Conservation (phyloP, 179 eudicot genomes). For the Monotropa hypopitys region DNA sequence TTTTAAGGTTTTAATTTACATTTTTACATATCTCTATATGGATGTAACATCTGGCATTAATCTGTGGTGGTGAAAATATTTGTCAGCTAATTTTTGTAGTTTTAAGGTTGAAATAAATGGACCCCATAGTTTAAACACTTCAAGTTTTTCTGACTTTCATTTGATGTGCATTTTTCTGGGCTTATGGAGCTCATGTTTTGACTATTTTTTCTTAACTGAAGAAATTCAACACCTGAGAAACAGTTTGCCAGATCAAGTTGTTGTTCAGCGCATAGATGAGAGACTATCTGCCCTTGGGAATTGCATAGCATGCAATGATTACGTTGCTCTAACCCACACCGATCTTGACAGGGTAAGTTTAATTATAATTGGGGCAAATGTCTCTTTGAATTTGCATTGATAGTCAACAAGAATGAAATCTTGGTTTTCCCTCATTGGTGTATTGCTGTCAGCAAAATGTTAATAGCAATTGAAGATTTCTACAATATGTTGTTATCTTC, state of each 20-base stretch:
- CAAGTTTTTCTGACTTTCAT: background rate
- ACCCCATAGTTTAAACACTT: background rate
- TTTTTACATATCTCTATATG: background rate
- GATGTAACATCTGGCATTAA: background rate
- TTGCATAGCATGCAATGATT: slow-evolving; percentile 83
- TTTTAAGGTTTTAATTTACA: background rate
- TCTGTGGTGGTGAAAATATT: background rate
- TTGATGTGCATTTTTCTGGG: background rate
- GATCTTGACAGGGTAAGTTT: slow-evolving; percentile 57
- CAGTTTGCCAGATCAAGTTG: slow-evolving; percentile 82
- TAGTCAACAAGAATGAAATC: background rate
- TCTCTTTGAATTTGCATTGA: background rate
- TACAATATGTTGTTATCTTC: background rate
- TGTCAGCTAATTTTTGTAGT: too few relatives aligned
- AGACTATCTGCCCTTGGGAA: slow-evolving; percentile 79
- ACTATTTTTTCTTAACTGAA: slow-evolving; percentile 1
- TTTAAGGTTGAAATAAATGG: background rate
- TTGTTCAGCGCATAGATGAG: slow-evolving; percentile 84
- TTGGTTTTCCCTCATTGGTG: background rate
- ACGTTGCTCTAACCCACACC: slow-evolving; percentile 78
- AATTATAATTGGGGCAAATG: background rate
- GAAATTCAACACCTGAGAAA: slow-evolving; percentile 92
- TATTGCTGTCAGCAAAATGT: background rate
- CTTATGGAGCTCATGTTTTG: background rate
- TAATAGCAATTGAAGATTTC: background rate